Evolutionary conservation across 306 rosid species (phyloP).

Genomic region (Neltuma alba): DNA sequence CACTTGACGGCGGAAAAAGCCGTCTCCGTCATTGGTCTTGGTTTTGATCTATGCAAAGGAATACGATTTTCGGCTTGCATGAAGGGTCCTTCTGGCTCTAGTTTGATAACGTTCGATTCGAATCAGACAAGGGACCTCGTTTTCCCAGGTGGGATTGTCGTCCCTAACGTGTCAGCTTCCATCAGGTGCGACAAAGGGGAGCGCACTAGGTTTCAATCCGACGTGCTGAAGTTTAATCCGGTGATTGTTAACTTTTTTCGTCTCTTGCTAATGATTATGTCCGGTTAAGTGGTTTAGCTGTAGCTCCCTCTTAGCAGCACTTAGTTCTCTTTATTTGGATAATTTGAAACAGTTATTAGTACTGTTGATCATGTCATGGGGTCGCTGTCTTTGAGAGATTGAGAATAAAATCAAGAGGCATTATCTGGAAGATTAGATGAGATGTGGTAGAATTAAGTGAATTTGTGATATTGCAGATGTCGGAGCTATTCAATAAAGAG

Average conservation of each 20-base stretch:
- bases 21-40: conserved; percentile 72
- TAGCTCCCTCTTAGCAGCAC: background rate
- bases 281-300: background rate
- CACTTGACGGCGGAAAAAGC: conserved; percentile 74
- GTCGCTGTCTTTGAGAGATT: background rate
- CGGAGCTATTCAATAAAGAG: conserved; percentile 76
- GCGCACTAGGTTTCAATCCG: conserved; percentile 74
- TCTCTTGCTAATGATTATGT: background rate
- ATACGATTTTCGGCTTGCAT: conserved; percentile 57
- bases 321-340: background rate
- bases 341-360: background rate
- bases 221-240: conserved; percentile 73
- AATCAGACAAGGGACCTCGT: conserved; percentile 61
- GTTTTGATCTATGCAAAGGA: conserved; percentile 72
- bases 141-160: conserved; percentile 67
- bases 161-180: conserved; percentile 58
- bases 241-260: background rate
- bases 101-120: conserved; percentile 58
- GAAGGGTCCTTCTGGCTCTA: conserved; percentile 29
- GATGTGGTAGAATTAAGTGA: no score
- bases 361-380: background rate
- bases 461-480: conserved; percentile 63
- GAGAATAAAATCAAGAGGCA: background rate
- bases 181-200: conserved; percentile 93
- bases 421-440: background rate